A percentile compares a stretch with the other conserved stretches of the same genome.
Conservation (phyloP, 148 eudicot genomes). For the Nyssa sinensis region DNA sequence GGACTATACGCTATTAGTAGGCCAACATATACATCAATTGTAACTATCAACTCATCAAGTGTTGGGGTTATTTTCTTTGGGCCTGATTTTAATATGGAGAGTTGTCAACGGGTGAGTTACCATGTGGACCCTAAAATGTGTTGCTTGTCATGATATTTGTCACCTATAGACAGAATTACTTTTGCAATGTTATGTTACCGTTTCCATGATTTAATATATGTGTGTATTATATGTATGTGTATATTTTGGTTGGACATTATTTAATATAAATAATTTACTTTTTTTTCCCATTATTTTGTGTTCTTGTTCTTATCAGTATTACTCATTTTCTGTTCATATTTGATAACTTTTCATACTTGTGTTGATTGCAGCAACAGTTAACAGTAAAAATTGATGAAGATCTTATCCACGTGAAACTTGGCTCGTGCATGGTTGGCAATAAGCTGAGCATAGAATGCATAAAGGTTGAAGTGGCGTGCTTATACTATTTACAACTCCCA, state of each 20-base stretch:
- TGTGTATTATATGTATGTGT: no score
- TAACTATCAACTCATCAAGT: no score
- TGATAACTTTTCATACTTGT: slow-evolving; percentile 5
- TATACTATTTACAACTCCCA: slow-evolving; percentile 69
- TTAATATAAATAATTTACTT: neutral
- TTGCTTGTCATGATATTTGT: neutral
- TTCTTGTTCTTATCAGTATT: neutral
- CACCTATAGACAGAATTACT: neutral
- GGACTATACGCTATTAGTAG: no score
- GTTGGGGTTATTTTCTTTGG: neutral
- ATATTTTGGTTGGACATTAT: no score
- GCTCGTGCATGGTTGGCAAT: slow-evolving; percentile 36
- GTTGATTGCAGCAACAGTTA: slow-evolving; percentile 50
- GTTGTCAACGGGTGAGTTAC: neutral
- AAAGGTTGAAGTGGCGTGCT: slow-evolving; percentile 81
- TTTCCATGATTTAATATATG: neutral
- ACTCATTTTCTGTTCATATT: neutral
- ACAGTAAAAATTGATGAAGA: slow-evolving; percentile 58
- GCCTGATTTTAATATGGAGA: neutral
- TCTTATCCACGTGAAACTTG: slow-evolving; percentile 42
- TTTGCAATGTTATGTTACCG: neutral
- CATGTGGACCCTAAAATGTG: neutral
- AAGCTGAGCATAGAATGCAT: slow-evolving; percentile 56
- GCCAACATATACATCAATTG: no score
- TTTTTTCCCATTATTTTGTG: neutral